These are phyloP conservation scores for Scopulariopsis brevicaulis DNA, from an alignment of 2,329 filamentous ascomycete species.

Conservation along the genomic window DNA sequence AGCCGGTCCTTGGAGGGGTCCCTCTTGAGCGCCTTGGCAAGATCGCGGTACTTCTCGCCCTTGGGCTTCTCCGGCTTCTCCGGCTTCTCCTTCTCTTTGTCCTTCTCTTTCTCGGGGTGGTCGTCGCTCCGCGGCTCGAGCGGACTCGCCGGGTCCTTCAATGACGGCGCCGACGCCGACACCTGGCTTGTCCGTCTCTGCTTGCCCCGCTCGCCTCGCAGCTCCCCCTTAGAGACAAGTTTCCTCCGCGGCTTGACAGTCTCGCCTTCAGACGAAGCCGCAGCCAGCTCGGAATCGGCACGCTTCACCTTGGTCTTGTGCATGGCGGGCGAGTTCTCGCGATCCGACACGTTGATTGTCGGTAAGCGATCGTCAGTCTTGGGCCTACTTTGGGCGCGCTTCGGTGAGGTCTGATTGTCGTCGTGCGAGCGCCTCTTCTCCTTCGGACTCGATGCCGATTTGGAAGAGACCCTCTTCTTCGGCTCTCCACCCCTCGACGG, in stretches of 20 bases:
- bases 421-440: constrained; percentile 35
- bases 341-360: constrained; percentile 36
- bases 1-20: constrained; percentile 48
- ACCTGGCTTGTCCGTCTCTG: constrained; percentile 46
- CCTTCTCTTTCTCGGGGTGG: constrained; percentile 24
- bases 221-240: constrained; percentile 50
- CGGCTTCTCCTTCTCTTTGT: background rate
- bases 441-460: constrained; percentile 27
- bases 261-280: constrained; percentile 45
- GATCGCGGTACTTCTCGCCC: constrained; percentile 46
- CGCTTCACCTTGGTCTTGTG: constrained; percentile 40
- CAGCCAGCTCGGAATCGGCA: constrained; percentile 39
- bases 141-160: constrained; percentile 41
- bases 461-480: constrained; percentile 26
- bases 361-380: constrained; percentile 42
- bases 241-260: constrained; percentile 48
- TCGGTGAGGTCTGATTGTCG: constrained; percentile 35
- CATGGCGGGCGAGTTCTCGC: constrained; percentile 36
- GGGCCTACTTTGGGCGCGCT: constrained; percentile 38
- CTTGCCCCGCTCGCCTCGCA: constrained; percentile 47
- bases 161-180: constrained; percentile 36
- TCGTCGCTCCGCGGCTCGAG: constrained; percentile 36
- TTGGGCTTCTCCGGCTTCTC: constrained; percentile 11
- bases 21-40: constrained; percentile 48
- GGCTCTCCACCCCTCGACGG: constrained; percentile 32